A percentile compares a stretch with the other conserved stretches of the same genome.
phyloP scores from a whole-genome alignment of 2,329 filamentous ascomycete species.

The Trichoderma lentiforme region DNA sequence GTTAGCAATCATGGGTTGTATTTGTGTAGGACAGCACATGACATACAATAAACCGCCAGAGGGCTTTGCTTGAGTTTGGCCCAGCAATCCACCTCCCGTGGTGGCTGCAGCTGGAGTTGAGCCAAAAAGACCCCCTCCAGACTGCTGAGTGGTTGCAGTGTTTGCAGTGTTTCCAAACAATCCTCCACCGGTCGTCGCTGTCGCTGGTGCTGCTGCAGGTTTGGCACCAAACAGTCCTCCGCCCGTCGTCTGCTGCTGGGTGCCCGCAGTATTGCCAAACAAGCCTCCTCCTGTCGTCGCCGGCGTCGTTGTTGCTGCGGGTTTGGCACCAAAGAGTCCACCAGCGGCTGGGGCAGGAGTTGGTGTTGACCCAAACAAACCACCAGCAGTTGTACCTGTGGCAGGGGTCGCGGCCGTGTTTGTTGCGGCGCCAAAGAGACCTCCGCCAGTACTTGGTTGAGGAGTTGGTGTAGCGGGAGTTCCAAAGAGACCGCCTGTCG shows the following conservation, averaged over 20 bases:
- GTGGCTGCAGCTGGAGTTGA: constrained; percentile 22
- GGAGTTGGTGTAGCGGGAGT: constrained; percentile 27
- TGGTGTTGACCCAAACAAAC: constrained; percentile 31
- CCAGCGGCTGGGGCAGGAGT: constrained; percentile 20
- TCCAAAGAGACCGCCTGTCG: constrained; percentile 31
- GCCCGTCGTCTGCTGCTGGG: constrained; percentile 20
- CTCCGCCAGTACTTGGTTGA: constrained; percentile 21
- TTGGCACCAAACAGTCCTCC: constrained; percentile 26
- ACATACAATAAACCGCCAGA: constrained; percentile 34
- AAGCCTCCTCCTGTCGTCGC: constrained; percentile 27
- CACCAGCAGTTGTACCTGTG: constrained; percentile 23
- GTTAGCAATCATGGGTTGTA: constrained; percentile 19
- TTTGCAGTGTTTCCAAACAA: constrained; percentile 27
- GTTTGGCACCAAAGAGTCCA: constrained; percentile 19
- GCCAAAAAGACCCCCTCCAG: constrained; percentile 32
- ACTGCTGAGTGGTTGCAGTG: constrained; percentile 24
- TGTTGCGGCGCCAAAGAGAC: constrained; percentile 23
- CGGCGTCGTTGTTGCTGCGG: not conserved
- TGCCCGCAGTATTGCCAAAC: constrained; percentile 31
- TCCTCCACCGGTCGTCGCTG: constrained; percentile 20
- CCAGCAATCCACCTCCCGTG: constrained; percentile 30
- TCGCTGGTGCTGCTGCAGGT: constrained; percentile 17
- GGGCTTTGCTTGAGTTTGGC: constrained; percentile 35
- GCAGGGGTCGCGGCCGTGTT: constrained; percentile 9
- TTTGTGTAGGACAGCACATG: not conserved